Conservation (phyloP, 148 eudicot genomes). For the Limonium bicolor region DNA sequence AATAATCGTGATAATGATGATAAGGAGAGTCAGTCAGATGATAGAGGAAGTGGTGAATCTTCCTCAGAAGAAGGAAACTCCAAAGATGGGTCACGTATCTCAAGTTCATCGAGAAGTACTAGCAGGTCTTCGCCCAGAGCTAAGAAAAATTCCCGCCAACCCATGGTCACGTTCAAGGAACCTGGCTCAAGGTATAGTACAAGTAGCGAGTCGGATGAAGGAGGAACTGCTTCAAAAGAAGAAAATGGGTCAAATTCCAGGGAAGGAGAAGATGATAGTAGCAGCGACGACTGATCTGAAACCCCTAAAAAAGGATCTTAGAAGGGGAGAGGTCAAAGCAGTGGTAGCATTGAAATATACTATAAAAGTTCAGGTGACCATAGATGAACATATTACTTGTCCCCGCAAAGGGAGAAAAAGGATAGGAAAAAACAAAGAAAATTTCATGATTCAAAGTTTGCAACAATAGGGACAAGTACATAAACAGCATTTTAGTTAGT, state of each 20-base stretch:
- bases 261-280: background rate
- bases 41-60: constrained; percentile 9
- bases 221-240: background rate
- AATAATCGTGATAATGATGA: constrained; percentile 7
- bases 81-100: background rate
- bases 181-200: constrained; percentile 10
- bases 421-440: too few relatives aligned
- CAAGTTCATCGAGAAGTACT: background rate
- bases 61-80: constrained; percentile 3
- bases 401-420: too few relatives aligned
- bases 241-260: background rate
- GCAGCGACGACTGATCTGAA: too few relatives aligned
- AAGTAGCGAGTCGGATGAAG: background rate
- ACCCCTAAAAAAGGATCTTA: too few relatives aligned
- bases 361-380: too few relatives aligned
- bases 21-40: constrained; percentile 15
- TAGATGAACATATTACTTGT: too few relatives aligned
- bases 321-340: too few relatives aligned
- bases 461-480: too few relatives aligned
- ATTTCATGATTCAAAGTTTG: too few relatives aligned
- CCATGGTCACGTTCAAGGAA: constrained; percentile 27
- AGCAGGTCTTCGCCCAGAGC: constrained; percentile 8
- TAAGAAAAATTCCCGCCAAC: constrained; percentile 13
- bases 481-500: too few relatives aligned
- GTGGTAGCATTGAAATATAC: too few relatives aligned